These are phyloP conservation scores for Castanospermum australe DNA, from an alignment of 306 rosid genomes.

Conservation along the genomic window DNA sequence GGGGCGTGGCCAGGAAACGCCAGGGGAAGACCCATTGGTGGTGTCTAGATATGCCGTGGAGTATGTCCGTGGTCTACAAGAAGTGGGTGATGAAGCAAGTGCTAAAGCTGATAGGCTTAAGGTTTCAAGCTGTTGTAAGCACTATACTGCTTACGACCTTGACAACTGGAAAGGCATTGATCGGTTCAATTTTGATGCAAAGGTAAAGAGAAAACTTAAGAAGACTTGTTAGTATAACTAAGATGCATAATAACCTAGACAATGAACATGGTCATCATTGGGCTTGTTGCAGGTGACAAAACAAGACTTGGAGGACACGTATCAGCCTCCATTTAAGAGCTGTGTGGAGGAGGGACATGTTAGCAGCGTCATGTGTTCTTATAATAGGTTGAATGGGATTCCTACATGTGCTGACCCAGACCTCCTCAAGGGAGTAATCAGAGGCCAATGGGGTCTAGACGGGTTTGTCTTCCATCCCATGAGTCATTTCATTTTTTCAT, in stretches of 20 bases:
- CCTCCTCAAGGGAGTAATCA: constrained; percentile 65
- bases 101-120: constrained; percentile 53
- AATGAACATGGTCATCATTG: neutral
- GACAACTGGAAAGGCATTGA: constrained; percentile 76
- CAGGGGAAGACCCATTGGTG: constrained; percentile 77
- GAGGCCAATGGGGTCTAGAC: constrained; percentile 79
- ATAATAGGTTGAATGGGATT: constrained; percentile 78
- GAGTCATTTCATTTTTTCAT: neutral
- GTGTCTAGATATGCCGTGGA: constrained; percentile 60
- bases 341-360: constrained; percentile 81
- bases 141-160: constrained; percentile 81
- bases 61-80: constrained; percentile 74
- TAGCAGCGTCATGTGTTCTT: constrained; percentile 91
- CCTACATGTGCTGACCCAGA: constrained; percentile 88
- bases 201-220: constrained; percentile 45
- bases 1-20: constrained; percentile 83
- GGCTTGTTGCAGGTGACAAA: constrained; percentile 56
- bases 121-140: constrained; percentile 92
- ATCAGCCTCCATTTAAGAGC: constrained; percentile 74
- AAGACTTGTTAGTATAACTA: neutral
- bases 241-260: neutral
- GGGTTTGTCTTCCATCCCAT: constrained; percentile 44
- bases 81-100: constrained; percentile 50
- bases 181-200: constrained; percentile 77
- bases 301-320: constrained; percentile 85